Evolutionary conservation across 306 rosid species (phyloP), one percentile per base, ranked within the genome.

Genomic region (Medicago lupulina): DNA sequence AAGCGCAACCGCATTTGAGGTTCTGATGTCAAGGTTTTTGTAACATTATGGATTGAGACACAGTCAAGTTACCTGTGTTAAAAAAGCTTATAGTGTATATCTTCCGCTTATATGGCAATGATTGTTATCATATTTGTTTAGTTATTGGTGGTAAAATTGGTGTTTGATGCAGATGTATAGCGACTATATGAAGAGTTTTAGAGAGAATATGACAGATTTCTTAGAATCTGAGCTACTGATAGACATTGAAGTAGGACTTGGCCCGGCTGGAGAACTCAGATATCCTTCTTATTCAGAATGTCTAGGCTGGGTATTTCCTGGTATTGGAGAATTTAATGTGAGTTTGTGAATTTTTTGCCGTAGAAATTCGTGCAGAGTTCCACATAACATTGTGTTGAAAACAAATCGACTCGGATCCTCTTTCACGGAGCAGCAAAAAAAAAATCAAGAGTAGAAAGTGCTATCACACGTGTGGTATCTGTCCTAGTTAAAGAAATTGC

Each of bases 271-370:
- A 71, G 98, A 95, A 80, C 90, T 95, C 71, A 93, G 97, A 83
- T 90, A 90, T 80, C 96, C 97, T 23, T 89, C 97, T 72, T 95
- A 92, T 75, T 65, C 90, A 8, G 5, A 43, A 61, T 81, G 5
- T 75, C 84, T 83, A 46, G 97, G 97, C 28, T 95, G 98, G 98
- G 75, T 2, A 58, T 95, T 90, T 83, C 97, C 97, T 13, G 97
- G 98, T 10, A 92, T 95, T 55, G 98, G 98, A 88, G 97, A 92
- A 73, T 95, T 95, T 86, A 97, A 87, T 88, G 98, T 92, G 82
- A 75, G 86, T 75, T 61, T 67, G 68, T 19, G 49, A 63, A 67
- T 64, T 47, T 71, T 21, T 18, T 46, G 23, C 62, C 40, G 18
- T 17, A 23, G 31, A 51, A 59, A 57, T 57, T 57, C 11, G n/a